These are phyloP conservation scores for Globisporangium rhizosaccharum DNA, from an alignment of 352 stramenopile genomes.

Conservation along the genomic window DNA sequence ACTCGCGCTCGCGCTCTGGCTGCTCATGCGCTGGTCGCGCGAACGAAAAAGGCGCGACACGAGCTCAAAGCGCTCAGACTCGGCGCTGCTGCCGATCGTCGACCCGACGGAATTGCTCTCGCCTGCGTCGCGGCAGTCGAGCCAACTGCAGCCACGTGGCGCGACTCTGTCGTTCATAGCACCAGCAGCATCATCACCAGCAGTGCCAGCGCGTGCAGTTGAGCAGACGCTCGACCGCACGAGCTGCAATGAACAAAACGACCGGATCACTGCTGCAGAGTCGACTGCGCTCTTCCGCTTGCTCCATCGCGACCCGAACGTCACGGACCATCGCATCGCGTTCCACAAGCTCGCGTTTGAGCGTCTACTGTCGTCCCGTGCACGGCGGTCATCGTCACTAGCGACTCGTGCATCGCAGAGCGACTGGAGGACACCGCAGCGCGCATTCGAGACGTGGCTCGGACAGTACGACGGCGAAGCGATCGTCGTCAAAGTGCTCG, in stretches of 20 bases:
- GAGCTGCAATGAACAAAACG: not conserved
- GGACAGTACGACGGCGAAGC: slow-evolving; percentile 36
- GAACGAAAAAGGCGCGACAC: slow-evolving; percentile 3
- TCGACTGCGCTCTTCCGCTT: slow-evolving; percentile 20
- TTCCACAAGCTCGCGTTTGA: slow-evolving; percentile 42
- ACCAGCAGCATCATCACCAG: not conserved
- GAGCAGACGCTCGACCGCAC: not conserved
- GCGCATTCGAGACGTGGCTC: slow-evolving; percentile 15
- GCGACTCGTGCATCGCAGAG: too few relatives aligned
- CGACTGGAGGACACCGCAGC: not conserved
- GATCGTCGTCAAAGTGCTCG: slow-evolving; percentile 30
- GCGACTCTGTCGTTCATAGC: not conserved
- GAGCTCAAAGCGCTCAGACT: slow-evolving; percentile 2
- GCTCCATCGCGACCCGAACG: slow-evolving; percentile 21
- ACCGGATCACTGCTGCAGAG: slow-evolving; percentile 14
- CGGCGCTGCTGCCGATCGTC: slow-evolving; percentile 3
- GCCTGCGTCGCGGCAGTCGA: not conserved
- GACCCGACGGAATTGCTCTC: slow-evolving; percentile 10
- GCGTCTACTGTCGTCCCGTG: slow-evolving; percentile 10
- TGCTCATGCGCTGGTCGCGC: slow-evolving; percentile 8
- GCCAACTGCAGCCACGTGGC: not conserved
- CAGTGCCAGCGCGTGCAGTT: not conserved
- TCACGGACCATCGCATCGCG: slow-evolving; percentile 22
- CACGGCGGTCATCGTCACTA: slow-evolving; percentile 7
- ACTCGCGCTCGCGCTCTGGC: slow-evolving; percentile 6